Evolutionary conservation across 139 green algal species (phyloP).

Genomic region (Prasinococcaceae sp.): DNA sequence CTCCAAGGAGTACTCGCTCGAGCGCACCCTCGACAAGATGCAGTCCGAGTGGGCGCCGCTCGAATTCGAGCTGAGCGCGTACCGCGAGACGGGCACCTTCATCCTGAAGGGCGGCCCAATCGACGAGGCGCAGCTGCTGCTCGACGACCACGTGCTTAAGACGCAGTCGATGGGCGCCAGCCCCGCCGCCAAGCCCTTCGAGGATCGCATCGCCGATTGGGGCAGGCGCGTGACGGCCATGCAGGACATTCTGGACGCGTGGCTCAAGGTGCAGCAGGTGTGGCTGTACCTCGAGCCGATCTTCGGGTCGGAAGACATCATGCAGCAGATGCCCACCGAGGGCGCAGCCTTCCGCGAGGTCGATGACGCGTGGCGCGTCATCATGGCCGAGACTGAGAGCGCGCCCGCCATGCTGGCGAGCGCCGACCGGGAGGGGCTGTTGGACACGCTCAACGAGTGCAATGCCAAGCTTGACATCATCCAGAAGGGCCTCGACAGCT

Average conservation of each 20-base stretch:
- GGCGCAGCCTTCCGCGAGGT: constrained; percentile 31
- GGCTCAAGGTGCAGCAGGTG: constrained; percentile 31
- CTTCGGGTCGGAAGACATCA: constrained; percentile 36
- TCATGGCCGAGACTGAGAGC: constrained; percentile 39
- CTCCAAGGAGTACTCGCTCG: constrained; percentile 36
- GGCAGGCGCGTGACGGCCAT: constrained; percentile 34
- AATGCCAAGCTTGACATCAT: constrained; percentile 56
- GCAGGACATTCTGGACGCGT: constrained; percentile 40
- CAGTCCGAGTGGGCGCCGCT: constrained; percentile 35
- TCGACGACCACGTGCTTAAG: constrained; percentile 68
- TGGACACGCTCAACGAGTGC: constrained; percentile 45
- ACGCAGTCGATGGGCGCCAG: constrained; percentile 38
- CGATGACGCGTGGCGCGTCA: constrained; percentile 45
- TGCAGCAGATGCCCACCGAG: constrained; percentile 36
- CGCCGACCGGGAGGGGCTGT: constrained; percentile 36
- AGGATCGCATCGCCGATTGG: constrained; percentile 44
- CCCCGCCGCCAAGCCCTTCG: constrained; percentile 42
- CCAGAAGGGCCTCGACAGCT: constrained; percentile 56
- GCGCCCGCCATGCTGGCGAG: constrained; percentile 10
- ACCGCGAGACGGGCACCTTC: constrained; percentile 45
- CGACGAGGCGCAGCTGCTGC: constrained; percentile 55
- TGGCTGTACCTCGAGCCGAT: constrained; percentile 42
- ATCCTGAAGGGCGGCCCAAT: constrained; percentile 43
- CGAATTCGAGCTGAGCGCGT: constrained; percentile 44
- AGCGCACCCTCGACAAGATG: constrained; percentile 48